These are phyloP conservation scores for Carnegiea gigantea DNA, from an alignment of 179 eudicot genomes.

Conservation along the genomic window DNA sequence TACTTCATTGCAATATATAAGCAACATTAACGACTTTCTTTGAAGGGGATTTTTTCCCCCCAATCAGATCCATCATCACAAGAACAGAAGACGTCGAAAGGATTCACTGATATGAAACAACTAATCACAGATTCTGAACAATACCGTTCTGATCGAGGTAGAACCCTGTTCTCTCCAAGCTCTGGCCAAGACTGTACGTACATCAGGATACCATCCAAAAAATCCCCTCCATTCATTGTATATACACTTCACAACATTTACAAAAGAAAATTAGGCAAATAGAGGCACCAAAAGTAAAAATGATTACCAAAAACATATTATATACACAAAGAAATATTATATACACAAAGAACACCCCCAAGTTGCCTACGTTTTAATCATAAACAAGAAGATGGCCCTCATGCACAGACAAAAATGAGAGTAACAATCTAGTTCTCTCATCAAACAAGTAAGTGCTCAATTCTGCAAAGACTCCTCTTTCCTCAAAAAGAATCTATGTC, in stretches of 20 bases:
- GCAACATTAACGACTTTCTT: not conserved
- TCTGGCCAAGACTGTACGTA: constrained; percentile 60
- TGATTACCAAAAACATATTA: no score
- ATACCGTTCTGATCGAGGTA: constrained; percentile 70
- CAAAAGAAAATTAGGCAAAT: not conserved
- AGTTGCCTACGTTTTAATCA: not conserved
- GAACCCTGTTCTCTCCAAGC: constrained; percentile 63
- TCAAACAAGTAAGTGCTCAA: no score
- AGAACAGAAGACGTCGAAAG: not conserved
- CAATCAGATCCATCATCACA: not conserved
- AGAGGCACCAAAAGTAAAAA: no score
- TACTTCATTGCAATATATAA: not conserved
- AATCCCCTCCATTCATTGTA: constrained; percentile 84
- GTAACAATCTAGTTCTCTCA: no score
- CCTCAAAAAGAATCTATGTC: no score
- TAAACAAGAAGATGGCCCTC: not conserved
- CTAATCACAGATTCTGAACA: not conserved
- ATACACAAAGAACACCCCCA: not conserved
- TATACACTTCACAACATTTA: constrained; percentile 54
- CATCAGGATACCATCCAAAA: constrained; percentile 74
- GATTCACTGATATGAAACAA: not conserved
- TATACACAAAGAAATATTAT: not conserved
- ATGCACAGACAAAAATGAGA: not conserved
- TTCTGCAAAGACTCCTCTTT: no score
- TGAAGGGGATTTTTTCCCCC: not conserved